Base-by-base conservation (phyloP, 352 stramenopile genomes). In the Globisporangium yorkense region DNA sequence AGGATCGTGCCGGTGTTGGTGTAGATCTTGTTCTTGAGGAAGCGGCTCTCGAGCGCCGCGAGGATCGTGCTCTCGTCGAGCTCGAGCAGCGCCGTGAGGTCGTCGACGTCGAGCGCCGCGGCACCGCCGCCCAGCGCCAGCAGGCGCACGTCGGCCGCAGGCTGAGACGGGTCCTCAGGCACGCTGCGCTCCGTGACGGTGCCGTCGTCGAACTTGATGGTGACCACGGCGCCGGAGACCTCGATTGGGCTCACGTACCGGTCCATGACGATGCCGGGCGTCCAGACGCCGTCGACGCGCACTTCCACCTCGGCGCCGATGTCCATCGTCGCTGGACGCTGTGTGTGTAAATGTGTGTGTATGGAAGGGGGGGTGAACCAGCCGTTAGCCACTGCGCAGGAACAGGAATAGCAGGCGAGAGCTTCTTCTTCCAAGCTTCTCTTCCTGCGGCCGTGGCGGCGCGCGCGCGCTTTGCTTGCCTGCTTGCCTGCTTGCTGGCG, bases 1-100 rank as follows among this genome's bases (percentile, higher is more conserved):
- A 94, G 61, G 51, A 96, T 90, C 5, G 80, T 72, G 52, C 83
- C 83, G 3, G 85, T 89, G 60, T 90, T 92, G 49, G 85, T 94
- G 67, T 96, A 96, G 54, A 96, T 92, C 54, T 86, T 87, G 35
- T 89, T 61, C 44, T 80, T 71, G 0, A 61, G 31, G 66, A 93
- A 96, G 10, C 87, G 87, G 35, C 60, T 68, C 52, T 92, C 79
- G 20, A 94, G 74, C 29, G 81, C 79, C 27, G 70, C 66, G 21
- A 93, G 63, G 60, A 96, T 84, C 24, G 62, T 71, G 41, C 56
- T 73, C 59, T 93, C 84, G 56, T 88, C 72, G 44, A 96, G 68
- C 49, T 94, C 81, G 29, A 89, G 74, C 65, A 92, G 80, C 61
- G 80, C 69, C 47, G 84, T 93, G 53, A 96, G 76, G 67, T 96